These are phyloP conservation scores for Kwoniella europaea DNA, from an alignment of 768 basidiomycete species.

Conservation along the genomic window DNA sequence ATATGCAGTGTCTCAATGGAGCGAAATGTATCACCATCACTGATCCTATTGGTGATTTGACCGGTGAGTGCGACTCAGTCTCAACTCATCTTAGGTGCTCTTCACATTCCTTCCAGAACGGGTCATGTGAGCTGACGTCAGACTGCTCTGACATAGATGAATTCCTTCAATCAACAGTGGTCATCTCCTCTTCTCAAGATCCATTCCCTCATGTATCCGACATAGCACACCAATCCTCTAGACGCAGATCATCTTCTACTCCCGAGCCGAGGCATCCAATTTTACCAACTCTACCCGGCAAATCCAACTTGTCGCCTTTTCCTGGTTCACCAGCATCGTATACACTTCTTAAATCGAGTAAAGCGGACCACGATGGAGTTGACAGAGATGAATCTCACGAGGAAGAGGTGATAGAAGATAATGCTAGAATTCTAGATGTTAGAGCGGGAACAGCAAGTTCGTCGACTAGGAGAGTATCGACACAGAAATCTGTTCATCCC, in stretches of 20 bases:
- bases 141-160: not conserved
- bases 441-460: conserved; percentile 6
- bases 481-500: conserved; percentile 17
- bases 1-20: conserved; percentile 9
- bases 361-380: not conserved
- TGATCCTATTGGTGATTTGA: conserved; percentile 14
- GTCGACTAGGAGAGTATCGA: conserved; percentile 11
- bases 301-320: not conserved
- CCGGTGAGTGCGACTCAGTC: conserved; percentile 1
- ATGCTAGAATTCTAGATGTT: conserved; percentile 3
- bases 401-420: not conserved
- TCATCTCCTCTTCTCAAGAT: not conserved
- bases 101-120: too few relatives aligned
- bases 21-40: conserved; percentile 25
- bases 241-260: not conserved
- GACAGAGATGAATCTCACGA: not conserved
- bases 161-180: not conserved
- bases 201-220: conserved; percentile 8
- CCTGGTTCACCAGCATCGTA: not conserved
- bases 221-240: not conserved
- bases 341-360: not conserved
- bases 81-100: too few relatives aligned
- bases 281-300: not conserved
- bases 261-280: not conserved
- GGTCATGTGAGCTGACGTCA: not conserved